These are phyloP conservation scores for Sugiyamaella castrensis DNA, from an alignment of 1,139 yeast genomes.

Conservation along the genomic window DNA sequence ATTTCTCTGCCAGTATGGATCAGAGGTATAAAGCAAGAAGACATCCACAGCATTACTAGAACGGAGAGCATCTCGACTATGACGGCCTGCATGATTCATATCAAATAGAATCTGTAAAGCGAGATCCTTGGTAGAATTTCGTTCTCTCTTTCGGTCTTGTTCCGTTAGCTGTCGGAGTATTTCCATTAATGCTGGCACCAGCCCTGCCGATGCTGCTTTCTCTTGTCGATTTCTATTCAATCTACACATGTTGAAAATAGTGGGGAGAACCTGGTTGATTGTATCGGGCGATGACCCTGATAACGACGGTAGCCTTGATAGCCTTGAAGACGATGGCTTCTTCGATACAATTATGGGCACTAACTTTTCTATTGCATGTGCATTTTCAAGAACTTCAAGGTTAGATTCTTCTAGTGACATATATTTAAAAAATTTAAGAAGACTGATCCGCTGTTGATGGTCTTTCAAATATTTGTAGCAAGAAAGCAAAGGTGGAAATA, in stretches of 20 bases:
- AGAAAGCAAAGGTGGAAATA: not conserved
- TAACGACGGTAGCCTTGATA: slow-evolving; percentile 11
- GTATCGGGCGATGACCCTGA: slow-evolving; percentile 18
- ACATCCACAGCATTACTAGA: slow-evolving; percentile 45
- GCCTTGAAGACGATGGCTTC: slow-evolving; percentile 13
- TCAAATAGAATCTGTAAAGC: slow-evolving; percentile 64
- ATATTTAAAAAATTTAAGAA: slow-evolving; percentile 35
- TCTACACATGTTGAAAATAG: slow-evolving; percentile 53
- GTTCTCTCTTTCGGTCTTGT: slow-evolving; percentile 17
- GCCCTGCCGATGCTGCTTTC: slow-evolving; percentile 54
- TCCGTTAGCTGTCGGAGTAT: slow-evolving; percentile 39
- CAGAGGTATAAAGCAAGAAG: slow-evolving; percentile 49
- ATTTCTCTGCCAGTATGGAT: slow-evolving; percentile 70
- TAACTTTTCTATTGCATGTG: slow-evolving; percentile 34
- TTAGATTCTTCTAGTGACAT: slow-evolving; percentile 23
- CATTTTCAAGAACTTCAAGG: slow-evolving; percentile 16
- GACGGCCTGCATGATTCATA: slow-evolving; percentile 50
- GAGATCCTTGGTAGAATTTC: slow-evolving; percentile 57
- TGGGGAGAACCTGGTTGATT: slow-evolving; percentile 34
- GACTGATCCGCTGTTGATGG: slow-evolving; percentile 22
- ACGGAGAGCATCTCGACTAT: slow-evolving; percentile 43
- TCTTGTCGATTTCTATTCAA: slow-evolving; percentile 52
- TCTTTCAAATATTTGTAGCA: not conserved
- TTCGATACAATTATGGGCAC: slow-evolving; percentile 22
- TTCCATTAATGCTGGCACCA: slow-evolving; percentile 50